A percentile compares a stretch with the other conserved stretches of the same genome.
These are phyloP conservation scores for Paramarasmius palmivorus DNA, from an alignment of 1,284 basidiomycete species.

Conservation along the genomic window DNA sequence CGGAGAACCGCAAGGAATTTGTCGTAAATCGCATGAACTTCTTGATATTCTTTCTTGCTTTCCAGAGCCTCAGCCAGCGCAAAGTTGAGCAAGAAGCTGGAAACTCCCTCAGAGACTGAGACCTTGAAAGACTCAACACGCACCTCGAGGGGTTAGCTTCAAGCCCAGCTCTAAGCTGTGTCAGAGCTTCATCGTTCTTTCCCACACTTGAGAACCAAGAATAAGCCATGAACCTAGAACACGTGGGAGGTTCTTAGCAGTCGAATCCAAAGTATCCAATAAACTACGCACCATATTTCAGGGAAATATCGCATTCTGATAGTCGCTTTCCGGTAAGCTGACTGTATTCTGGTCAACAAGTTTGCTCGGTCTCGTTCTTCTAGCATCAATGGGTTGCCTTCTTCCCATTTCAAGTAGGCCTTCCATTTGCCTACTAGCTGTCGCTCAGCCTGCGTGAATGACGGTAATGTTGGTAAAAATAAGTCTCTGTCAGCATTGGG, in stretches of 20 bases:
- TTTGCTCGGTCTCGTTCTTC: constrained; percentile 80
- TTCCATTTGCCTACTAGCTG: constrained; percentile 85
- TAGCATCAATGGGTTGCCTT: constrained; percentile 89
- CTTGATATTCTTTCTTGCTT: constrained; percentile 60
- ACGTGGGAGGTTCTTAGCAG: not conserved
- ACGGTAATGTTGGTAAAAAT: constrained; percentile 73
- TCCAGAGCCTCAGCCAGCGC: constrained; percentile 88
- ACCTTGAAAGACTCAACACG: constrained; percentile 13
- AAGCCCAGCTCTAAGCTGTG: constrained; percentile 83
- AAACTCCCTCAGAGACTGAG: not conserved
- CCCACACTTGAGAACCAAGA: constrained; percentile 76
- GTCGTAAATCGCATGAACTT: constrained; percentile 71
- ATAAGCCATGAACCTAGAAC: constrained; percentile 85
- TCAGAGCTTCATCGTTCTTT: constrained; percentile 79
- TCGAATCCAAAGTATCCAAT: not conserved
- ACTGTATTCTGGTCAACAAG: constrained; percentile 73
- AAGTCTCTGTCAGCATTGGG: constrained; percentile 42
- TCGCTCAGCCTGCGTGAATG: constrained; percentile 74
- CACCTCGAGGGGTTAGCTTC: constrained; percentile 87
- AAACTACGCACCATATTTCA: constrained; percentile 79
- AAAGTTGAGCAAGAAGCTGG: constrained; percentile 86
- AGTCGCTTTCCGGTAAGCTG: constrained; percentile 86
- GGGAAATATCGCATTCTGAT: constrained; percentile 93
- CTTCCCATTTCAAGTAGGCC: constrained; percentile 93
- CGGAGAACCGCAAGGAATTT: constrained; percentile 73